Base-by-base conservation (phyloP, 202 grass and related monocot genomes). In the Carex arenaria region DNA sequence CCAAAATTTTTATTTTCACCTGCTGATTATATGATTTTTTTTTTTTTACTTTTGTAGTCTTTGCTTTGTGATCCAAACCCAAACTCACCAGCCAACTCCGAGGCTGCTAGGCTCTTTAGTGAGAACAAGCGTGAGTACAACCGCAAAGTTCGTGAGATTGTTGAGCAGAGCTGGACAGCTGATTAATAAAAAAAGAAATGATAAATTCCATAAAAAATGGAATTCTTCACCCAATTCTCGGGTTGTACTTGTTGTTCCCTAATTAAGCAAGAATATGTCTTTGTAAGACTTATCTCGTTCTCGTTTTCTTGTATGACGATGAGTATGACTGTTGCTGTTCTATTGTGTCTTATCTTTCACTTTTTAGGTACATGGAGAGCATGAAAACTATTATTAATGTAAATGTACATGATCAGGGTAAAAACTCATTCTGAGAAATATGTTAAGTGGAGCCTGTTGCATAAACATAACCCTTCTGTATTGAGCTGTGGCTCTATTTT, bases 51-150 rank as follows among this genome's bases (percentile, higher is more conserved):
- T 85, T 83, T 91, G 83, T 87, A 94, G 94, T 91, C 94, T 47
- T 52, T 94, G 74, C 92, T 97, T 14, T 94, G 92, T 61, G 94
- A 97, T 73, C 94, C 94, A 20, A 97, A 97, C 64, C 92, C 94
- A 32, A 97, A 92, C 53, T 97, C 94, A 53, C 92, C 92, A 49
- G 94, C 92, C 15, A 97, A 97, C 86, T 94, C 94, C 2, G 94
- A 97, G 88, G 94, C 92, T 67, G 94, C 92, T 28, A 90, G 87
- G 70, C 75, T 97, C 79, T 94, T 88, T 85, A 94, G 90, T 0
- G 92, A 97, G 87, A 97, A 94, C 90, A 97, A 91, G 77, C 92
- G 92, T 0, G 92, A 97, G 66, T 97, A 97, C 86, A 97, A 97
- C 84, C 90, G 90, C 85, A 97, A 94, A 88, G 87, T 94, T 54